phyloP scores from a whole-genome alignment of 352 stramenopile species.

The Globisporangium uncinulatum region DNA sequence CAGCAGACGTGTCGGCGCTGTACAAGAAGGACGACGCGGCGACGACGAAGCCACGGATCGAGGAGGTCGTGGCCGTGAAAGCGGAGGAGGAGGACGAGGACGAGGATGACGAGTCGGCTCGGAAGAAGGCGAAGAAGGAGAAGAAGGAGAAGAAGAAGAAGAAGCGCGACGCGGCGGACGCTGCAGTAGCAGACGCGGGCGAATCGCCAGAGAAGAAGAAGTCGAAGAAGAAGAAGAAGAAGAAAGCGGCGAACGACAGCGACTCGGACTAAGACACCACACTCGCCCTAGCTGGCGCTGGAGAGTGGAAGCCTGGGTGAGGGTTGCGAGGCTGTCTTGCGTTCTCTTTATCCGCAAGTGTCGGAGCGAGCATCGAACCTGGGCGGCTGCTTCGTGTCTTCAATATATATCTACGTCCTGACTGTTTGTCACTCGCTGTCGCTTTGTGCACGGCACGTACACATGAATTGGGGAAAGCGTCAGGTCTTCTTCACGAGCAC shows the following conservation, averaged over 20 bases:
- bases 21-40: slow-evolving; percentile 49
- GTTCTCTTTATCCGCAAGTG: not conserved
- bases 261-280: slow-evolving; percentile 51
- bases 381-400: not conserved
- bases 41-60: slow-evolving; percentile 49
- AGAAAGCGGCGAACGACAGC: slow-evolving; percentile 58
- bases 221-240: slow-evolving; percentile 88
- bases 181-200: slow-evolving; percentile 32
- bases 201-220: slow-evolving; percentile 84
- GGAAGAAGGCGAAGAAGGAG: slow-evolving; percentile 64
- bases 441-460: not conserved
- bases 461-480: not conserved
- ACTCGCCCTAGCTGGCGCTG: too few relatives aligned
- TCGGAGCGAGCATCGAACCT: not conserved
- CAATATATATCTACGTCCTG: slow-evolving; percentile 19
- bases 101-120: slow-evolving; percentile 31
- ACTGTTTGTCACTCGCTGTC: not conserved
- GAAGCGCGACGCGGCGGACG: slow-evolving; percentile 62
- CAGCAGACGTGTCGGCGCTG: slow-evolving; percentile 63
- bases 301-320: not conserved
- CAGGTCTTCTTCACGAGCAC: too few relatives aligned
- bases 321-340: not conserved
- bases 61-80: slow-evolving; percentile 50
- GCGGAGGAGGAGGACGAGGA: slow-evolving; percentile 6
- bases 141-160: slow-evolving; percentile 73